Conservation (phyloP, 495 filamentous ascomycete species). For the Talaromyces liani region DNA sequence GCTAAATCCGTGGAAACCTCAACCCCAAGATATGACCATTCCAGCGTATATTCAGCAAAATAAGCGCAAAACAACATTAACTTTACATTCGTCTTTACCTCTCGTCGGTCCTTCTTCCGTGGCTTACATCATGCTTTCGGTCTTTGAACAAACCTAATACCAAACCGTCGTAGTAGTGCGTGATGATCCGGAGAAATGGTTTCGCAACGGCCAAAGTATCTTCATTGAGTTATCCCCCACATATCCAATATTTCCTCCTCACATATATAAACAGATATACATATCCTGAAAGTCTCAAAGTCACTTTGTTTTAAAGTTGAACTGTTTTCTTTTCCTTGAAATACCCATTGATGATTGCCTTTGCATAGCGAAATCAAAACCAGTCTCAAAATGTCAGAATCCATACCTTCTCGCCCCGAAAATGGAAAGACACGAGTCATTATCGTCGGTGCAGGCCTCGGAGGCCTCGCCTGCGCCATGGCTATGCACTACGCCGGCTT, state of each 20-base stretch:
- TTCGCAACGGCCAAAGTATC: slow-evolving; percentile 1
- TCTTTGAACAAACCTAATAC: neutral
- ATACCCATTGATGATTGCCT: neutral
- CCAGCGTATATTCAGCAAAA: neutral
- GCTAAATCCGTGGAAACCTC: neutral
- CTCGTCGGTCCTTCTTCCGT: neutral
- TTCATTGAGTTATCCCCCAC: neutral
- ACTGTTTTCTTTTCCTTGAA: neutral
- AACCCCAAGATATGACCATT: neutral
- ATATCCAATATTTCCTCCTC: neutral
- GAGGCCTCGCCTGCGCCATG: slow-evolving; percentile 31
- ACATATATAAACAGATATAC: neutral
- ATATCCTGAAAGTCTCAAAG: neutral
- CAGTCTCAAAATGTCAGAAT: neutral
- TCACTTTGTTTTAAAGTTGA: neutral
- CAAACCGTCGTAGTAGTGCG: neutral
- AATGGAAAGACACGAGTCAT: slow-evolving; percentile 12
- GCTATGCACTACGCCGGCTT: slow-evolving; percentile 20
- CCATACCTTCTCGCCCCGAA: neutral
- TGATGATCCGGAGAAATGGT: neutral
- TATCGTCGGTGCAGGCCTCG: slow-evolving; percentile 32
- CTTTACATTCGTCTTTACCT: neutral
- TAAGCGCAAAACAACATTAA: neutral
- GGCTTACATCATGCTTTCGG: neutral
- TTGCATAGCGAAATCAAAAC: neutral